phyloP scores from a whole-genome alignment of 2,329 filamentous ascomycete species.

The Beauveria varroae region DNA sequence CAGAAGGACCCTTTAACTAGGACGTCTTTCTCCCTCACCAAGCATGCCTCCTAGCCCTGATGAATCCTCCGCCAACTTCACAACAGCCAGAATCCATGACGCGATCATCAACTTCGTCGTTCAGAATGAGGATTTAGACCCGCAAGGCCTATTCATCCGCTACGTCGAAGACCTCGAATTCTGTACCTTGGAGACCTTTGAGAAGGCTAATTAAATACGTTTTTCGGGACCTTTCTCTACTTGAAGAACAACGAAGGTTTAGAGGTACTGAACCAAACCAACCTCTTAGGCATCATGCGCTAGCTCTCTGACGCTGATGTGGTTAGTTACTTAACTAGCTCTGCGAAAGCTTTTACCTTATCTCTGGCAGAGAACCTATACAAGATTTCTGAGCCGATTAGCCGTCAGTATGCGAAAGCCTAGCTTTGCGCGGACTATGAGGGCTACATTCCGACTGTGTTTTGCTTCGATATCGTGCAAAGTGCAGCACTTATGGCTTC shows the following conservation, averaged over 20 bases:
- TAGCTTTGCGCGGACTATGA: slow-evolving; percentile 29
- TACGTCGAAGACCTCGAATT: no score
- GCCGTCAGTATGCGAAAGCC: slow-evolving; percentile 29
- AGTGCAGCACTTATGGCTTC: slow-evolving; percentile 31
- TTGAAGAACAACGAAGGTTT: slow-evolving; percentile 34
- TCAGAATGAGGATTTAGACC: no score
- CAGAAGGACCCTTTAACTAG: no score
- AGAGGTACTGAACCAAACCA: slow-evolving; percentile 32
- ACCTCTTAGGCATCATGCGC: slow-evolving; percentile 27
- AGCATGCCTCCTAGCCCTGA: no score
- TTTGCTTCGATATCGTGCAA: slow-evolving; percentile 37
- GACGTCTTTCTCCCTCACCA: no score
- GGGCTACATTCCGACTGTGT: slow-evolving; percentile 31
- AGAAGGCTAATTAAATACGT: no score
- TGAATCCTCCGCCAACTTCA: no score
- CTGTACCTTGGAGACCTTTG: no score
- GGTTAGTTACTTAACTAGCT: not conserved
- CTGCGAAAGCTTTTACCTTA: slow-evolving; percentile 23
- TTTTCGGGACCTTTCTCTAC: slow-evolving; percentile 34
- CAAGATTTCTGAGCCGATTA: slow-evolving; percentile 30
- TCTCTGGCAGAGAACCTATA: slow-evolving; percentile 19
- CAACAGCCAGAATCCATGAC: no score
- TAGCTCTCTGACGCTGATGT: slow-evolving; percentile 20
- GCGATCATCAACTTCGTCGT: no score
- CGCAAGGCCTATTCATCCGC: no score